Evolutionary conservation across 2,329 filamentous ascomycete species (phyloP).

Genomic region (Chalara sp.): DNA sequence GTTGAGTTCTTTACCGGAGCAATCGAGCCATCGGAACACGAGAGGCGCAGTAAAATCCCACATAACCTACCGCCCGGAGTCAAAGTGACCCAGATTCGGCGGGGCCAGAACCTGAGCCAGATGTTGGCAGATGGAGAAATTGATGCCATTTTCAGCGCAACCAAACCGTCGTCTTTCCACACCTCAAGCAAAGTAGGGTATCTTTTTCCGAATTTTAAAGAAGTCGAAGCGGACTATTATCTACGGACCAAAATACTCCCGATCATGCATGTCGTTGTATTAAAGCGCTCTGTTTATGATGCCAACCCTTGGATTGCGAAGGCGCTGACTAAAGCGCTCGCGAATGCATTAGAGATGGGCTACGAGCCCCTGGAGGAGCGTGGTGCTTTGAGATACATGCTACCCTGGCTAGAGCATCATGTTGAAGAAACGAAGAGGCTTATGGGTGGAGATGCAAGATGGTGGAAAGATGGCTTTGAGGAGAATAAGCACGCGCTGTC

Average conservation of each 20-base stretch:
- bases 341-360: conserved; percentile 11
- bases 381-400: conserved; percentile 15
- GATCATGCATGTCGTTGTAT: conserved; percentile 16
- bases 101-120: conserved; percentile 10
- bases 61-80: conserved; percentile 4
- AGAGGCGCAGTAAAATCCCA: conserved; percentile 6
- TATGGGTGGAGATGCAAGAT: conserved; percentile 6
- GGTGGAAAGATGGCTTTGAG: conserved; percentile 17
- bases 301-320: conserved; percentile 17
- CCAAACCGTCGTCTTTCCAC: conserved; percentile 9
- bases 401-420: conserved; percentile 18
- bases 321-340: conserved; percentile 16
- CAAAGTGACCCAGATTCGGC: conserved; percentile 2
- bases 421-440: conserved; percentile 10
- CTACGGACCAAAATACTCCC: conserved; percentile 14
- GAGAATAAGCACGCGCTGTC: conserved; percentile 16
- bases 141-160: conserved; percentile 1
- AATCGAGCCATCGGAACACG: conserved; percentile 7
- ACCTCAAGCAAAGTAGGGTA: conserved; percentile 7
- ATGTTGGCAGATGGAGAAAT: conserved; percentile 17
- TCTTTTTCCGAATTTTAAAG: conserved; percentile 16
- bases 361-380: conserved; percentile 12
- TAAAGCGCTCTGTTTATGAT: conserved; percentile 15
- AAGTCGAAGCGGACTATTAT: conserved; percentile 15
- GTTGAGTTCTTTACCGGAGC: conserved; percentile 7